Evolutionary conservation across 2,329 filamentous ascomycete species (phyloP), one percentile per base, ranked within the genome.

Genomic region (Verruconis gallopava): DNA sequence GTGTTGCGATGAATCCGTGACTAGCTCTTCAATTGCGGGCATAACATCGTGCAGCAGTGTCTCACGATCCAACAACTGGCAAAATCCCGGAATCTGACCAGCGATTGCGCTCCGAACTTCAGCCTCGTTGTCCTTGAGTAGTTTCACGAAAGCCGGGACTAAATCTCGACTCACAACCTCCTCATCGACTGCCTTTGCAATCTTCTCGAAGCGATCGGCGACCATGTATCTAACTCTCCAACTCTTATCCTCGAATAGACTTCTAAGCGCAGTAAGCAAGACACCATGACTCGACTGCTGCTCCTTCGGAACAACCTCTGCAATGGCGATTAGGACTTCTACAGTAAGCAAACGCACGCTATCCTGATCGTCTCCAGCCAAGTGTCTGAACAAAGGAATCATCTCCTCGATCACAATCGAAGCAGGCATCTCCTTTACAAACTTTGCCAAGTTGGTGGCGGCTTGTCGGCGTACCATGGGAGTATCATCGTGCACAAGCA

Each of bases 211-310:
- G 59, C 86, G 78, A 63, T 98, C 91, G 38, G 91, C 91, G 53
- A 98, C 91, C 91, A 98, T 98, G 65, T 96, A 98, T 60, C 91
- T 78, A 46, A 98, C 91, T 57, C 91, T 79, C 91, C 91, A 98
- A 68, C 91, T 96, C 76, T 96, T 98, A 63, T 98, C 91, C 56
- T 95, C 91, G 65, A 98, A 96, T 57, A 98, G 66, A 65, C 77
- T 93, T 54, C 91, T 81, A 56, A 98, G 68, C 36, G 89, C 86
- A 39, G 85, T 89, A 55, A 98, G 71, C 44, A 98, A 68, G 44
- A 96, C 85, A 41, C 89, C 91, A 57, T 96, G 89, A 64, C 88
- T 95, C 36, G 85, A 81, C 64, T 98, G 91, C 62, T 98, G 88
- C 63, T 96, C 91, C 66, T 96, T 96, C 47, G 91, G 91, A 21